Percentiles rank a stretch among this genome's conserved stretches.
Conservation (phyloP, 2,329 filamentous ascomycete species). For the Claviceps maximensis region DNA sequence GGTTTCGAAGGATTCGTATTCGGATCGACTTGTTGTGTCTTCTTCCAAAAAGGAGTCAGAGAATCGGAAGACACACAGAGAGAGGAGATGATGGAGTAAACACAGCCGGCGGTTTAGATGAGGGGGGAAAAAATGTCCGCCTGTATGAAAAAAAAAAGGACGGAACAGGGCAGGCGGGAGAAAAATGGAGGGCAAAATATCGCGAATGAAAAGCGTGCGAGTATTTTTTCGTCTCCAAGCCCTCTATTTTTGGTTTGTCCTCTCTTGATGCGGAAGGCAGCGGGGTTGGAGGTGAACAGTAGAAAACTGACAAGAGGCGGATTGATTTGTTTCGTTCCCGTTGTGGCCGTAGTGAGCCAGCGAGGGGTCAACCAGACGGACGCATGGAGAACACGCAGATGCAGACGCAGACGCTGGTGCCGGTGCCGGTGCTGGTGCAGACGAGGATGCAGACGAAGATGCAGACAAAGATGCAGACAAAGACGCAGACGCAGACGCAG, state of each 20-base stretch:
- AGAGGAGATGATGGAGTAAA: background rate
- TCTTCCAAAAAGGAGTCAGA: background rate
- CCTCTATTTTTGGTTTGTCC: background rate
- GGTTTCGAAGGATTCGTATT: background rate
- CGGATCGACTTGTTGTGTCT: background rate
- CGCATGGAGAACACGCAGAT: background rate
- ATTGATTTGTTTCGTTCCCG: background rate
- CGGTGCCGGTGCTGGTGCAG: no score
- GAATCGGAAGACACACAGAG: no score
- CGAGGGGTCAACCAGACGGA: slow-evolving; percentile 3
- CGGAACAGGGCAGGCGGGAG: no score
- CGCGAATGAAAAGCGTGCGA: background rate
- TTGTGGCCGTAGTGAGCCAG: background rate
- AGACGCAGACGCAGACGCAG: background rate
- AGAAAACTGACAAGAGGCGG: background rate
- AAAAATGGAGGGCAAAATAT: background rate
- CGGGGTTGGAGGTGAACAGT: slow-evolving; percentile 1
- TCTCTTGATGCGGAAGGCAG: background rate
- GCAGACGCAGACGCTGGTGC: background rate
- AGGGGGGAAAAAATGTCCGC: background rate
- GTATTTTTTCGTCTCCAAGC: background rate
- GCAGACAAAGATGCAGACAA: background rate
- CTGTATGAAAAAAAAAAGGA: background rate
- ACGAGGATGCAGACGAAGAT: no score
- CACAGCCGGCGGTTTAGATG: background rate